Evolutionary conservation across 495 filamentous ascomycete species (phyloP), one percentile per base, ranked within the genome.

Genomic region (Talaromyces trachyspermus): DNA sequence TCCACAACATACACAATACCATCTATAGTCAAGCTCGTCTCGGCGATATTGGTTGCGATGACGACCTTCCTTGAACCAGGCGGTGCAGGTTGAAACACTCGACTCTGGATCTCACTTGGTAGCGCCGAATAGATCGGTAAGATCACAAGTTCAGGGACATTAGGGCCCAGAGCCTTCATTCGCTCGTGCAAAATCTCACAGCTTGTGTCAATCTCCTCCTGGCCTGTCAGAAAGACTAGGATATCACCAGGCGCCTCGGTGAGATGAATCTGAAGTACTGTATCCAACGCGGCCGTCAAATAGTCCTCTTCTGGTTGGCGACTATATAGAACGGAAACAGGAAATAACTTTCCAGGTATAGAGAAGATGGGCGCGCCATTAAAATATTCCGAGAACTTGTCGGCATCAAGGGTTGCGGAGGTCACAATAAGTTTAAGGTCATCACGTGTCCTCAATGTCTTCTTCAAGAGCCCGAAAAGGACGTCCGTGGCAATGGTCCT

Each of bases 41-140:
- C 92, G 0, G 92, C 92, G 58, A 99, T 99, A 54, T 99, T 99
- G 14, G 92, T 99, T 2, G 92, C 94, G 61, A 99, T 95, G 41
- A 99, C 87, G 12, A 96, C 89, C 65, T 99, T 99, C 44, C 92
- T 76, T 36, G 80, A 85, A 27, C 92, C 92, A 14, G 83, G 77
- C 5, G 91, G 88, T 15, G 94, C 86, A 12, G 90, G 89, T 19
- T 97, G 92, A 60, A 99, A 99, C 39, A 97, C 94, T 49, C 74
- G 78, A 57, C 85, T 91, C 57, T 96, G 92, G 76, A 95, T 89
- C 66, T 99, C 92, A 56, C 81, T 88, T 0, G 90, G 90, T 26
- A 96, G 75, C 2, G 88, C 86, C 29, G 88, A 90, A 62, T 99
- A 99, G 24, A 99, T 90, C 2, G 92, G 94, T 9, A 97, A 71